Evolutionary conservation across 345 rosid species (phyloP), one percentile per base, ranked within the genome.

Genomic region (Anacardium occidentale): DNA sequence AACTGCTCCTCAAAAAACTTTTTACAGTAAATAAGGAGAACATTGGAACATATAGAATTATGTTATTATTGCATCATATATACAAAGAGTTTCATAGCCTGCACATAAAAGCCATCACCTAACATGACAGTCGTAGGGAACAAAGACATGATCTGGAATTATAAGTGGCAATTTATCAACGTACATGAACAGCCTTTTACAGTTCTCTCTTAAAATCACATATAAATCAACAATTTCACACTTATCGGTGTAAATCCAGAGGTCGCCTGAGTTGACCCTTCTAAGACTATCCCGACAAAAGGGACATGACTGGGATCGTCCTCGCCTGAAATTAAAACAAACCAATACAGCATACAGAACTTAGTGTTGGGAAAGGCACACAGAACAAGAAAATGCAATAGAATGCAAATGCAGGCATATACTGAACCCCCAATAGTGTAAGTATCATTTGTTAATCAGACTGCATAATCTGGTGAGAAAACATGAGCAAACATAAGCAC

Each of bases 241-340:
- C 71, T 78, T 76, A 21, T 84, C 90, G 11, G 82, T 74, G 76
- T 75, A 87, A 48, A 91, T 76, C 97, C 97, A 91, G 3, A 91
- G 88, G 62, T 91, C 97, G 0, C 87, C 72, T 0, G 95, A 80
- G 24, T 85, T 71, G 10, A 87, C 87, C 83, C 85, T 81, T 76
- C 76, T 83, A 34, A 91, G 87, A 55, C 83, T 78, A 70, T 89
- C 90, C 79, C 95, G 76, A 58, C 97, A 91, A 73, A 91, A 89
- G 17, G 97, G 97, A 59, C 95, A 91, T 24, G 97, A 88, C 79
- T 83, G 90, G 17, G 97, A 91, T 42, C 93, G 80, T 34, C 65
- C 78, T 6, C 79, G 74, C 95, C 97, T 91, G 86, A 65, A 56
- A 4, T 50, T 53, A 77, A 58, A 42, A 77, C 34, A 64, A 69